Evolutionary conservation across 176 grass and related monocot genomes (phyloP).

Genomic region (Themeda triandra): DNA sequence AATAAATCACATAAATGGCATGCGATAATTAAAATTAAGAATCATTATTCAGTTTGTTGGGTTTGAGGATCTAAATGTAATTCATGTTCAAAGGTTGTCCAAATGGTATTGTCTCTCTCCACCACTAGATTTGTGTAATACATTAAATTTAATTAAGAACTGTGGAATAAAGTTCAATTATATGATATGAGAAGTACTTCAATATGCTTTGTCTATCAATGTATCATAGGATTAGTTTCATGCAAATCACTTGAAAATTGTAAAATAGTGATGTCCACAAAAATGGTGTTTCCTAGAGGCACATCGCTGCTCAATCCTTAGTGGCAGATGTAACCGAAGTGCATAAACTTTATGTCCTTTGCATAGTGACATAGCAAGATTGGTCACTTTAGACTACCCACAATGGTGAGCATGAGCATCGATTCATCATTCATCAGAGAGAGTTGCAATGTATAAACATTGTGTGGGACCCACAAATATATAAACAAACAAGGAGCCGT

Average conservation of each 20-base stretch:
- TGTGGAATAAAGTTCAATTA: too few species aligned
- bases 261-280: not conserved
- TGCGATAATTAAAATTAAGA: not conserved
- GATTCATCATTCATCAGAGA: too few species aligned
- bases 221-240: not conserved
- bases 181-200: not conserved
- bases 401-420: too few species aligned
- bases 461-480: too few species aligned
- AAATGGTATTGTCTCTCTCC: not conserved
- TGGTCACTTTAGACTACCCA: too few species aligned
- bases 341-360: not conserved
- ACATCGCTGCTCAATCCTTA: not conserved
- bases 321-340: not conserved
- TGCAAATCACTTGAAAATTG: not conserved
- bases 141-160: not conserved
- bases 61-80: not conserved
- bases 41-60: not conserved
- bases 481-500: too few species aligned
- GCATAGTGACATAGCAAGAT: too few species aligned
- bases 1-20: not conserved
- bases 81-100: not conserved
- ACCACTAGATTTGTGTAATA: not conserved
- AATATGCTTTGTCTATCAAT: not conserved
- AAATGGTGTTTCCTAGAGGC: not conserved
- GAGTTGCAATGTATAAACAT: too few species aligned